phyloP scores from a whole-genome alignment of 805 yeast species.

The Clavispora carvajalis region DNA sequence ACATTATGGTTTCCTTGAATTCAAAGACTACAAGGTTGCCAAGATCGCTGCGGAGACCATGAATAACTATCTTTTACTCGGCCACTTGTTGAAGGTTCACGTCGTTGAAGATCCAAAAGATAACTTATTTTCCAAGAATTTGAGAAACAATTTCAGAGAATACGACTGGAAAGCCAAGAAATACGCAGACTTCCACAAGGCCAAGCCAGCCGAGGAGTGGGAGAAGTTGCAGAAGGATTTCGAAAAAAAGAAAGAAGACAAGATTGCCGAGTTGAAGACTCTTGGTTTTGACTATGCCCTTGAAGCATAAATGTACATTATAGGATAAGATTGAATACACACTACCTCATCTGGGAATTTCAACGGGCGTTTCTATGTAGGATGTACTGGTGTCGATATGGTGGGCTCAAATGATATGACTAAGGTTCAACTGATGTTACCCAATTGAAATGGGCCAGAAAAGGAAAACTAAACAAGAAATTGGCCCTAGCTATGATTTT shows the following conservation, averaged over 20 bases:
- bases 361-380: neutral
- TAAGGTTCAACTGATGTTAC: too few species aligned
- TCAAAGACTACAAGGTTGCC: slow-evolving; percentile 69
- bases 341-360: neutral
- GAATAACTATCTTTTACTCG: slow-evolving; percentile 88
- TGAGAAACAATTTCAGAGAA: slow-evolving; percentile 10
- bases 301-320: slow-evolving; percentile 8
- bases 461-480: slow-evolving; percentile 1
- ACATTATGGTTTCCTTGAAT: slow-evolving; percentile 89
- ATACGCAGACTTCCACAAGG: slow-evolving; percentile 47
- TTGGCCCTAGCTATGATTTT: slow-evolving; percentile 12
- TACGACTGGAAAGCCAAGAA: slow-evolving; percentile 11
- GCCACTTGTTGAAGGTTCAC: slow-evolving; percentile 69
- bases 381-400: neutral
- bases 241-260: slow-evolving; percentile 36
- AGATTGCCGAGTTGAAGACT: slow-evolving; percentile 44
- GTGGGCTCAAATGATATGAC: too few species aligned
- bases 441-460: too few species aligned
- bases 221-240: slow-evolving; percentile 44
- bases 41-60: slow-evolving; percentile 88
- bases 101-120: slow-evolving; percentile 53
- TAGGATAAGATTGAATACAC: neutral
- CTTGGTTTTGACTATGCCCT: slow-evolving; percentile 15
- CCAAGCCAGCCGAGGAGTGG: slow-evolving; percentile 56
- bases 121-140: slow-evolving; percentile 36